phyloP scores from a whole-genome alignment of 108 stramenopile genomes.

The Conticribra guillardii region DNA sequence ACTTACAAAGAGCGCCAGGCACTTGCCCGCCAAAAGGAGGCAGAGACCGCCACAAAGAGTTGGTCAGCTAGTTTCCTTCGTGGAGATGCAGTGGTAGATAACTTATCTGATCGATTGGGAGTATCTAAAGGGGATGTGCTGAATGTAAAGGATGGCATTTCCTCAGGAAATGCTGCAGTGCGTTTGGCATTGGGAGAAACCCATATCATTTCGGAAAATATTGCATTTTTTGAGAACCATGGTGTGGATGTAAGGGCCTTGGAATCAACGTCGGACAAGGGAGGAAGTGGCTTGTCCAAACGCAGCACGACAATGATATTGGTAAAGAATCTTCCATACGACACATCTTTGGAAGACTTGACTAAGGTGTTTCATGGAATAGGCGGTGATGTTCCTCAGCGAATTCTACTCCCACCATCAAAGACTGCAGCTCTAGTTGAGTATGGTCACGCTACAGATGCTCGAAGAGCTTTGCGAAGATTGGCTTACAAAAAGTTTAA shows the following conservation, averaged over 20 bases:
- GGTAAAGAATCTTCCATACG: constrained; percentile 96
- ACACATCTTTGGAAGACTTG: constrained; percentile 85
- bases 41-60: constrained; percentile 62
- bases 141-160: constrained; percentile 86
- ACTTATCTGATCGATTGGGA: constrained; percentile 88
- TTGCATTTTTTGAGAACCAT: constrained; percentile 85
- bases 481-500: constrained; percentile 95
- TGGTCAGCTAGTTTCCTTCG: constrained; percentile 97
- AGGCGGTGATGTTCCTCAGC: constrained; percentile 64
- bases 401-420: constrained; percentile 89
- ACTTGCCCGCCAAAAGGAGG: constrained; percentile 82
- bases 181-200: constrained; percentile 96
- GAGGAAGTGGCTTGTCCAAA: constrained; percentile 25
- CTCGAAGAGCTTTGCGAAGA: constrained; percentile 89
- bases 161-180: constrained; percentile 90
- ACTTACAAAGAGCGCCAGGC: constrained; percentile 93
- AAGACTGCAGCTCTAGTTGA: constrained; percentile 92
- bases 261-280: constrained; percentile 54
- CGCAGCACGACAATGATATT: constrained; percentile 89
- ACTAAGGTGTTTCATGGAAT: constrained; percentile 83
- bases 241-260: constrained; percentile 91
- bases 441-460: constrained; percentile 87
- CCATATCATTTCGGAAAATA: constrained; percentile 92
- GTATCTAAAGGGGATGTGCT: constrained; percentile 91
- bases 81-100: constrained; percentile 95